Base-by-base conservation (phyloP, 306 rosid genomes). In the Glycine soja region DNA sequence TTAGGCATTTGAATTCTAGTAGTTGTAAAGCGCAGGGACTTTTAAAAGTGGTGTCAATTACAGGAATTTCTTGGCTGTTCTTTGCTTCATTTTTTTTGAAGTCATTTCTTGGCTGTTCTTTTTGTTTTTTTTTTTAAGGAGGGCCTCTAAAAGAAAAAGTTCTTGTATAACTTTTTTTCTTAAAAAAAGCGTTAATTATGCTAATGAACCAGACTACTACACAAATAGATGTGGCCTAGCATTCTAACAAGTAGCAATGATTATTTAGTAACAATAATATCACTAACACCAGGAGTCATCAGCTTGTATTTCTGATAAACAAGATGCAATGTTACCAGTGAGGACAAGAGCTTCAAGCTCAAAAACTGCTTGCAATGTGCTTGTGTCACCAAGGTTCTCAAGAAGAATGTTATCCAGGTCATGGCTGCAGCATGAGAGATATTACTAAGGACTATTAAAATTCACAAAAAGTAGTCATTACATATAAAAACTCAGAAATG, bases 331-430 rank as follows among this genome's bases (percentile, higher is more conserved):
- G 82, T 76, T 86, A 93, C 99, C 99, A 1, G 98, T 93, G 57
- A 96, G 96, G 88, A 90, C 98, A 84, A 96, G 97, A 78, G 99
- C 98, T 90, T 96, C 98, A 79, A 96, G 98, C 86, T 96, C 98
- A 83, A 96, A 96, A 54, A 90, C 93, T 6, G 98, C 97, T 85
- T 92, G 99, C 87, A 96, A 77, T 65, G 99, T 96, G 74, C 94
- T 89, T 63, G 93, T 90, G 77, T 96, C 98, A 62, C 97, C 98
- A 40, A 96, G 89, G 86, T 93, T 93, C 91, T 96, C 99, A 65
- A 93, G 99, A 81, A 96, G 88, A 90, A 96, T 96, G 84, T 96
- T 96, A 85, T 96, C 99, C 90, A 96, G 75, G 88, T 96, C 99
- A 88, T 96, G 99, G 76, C 99, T 96, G 95, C 83, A 75, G 80